Evolutionary conservation across 148 eudicot species (phyloP).

Genomic region (Spergularia marina): DNA sequence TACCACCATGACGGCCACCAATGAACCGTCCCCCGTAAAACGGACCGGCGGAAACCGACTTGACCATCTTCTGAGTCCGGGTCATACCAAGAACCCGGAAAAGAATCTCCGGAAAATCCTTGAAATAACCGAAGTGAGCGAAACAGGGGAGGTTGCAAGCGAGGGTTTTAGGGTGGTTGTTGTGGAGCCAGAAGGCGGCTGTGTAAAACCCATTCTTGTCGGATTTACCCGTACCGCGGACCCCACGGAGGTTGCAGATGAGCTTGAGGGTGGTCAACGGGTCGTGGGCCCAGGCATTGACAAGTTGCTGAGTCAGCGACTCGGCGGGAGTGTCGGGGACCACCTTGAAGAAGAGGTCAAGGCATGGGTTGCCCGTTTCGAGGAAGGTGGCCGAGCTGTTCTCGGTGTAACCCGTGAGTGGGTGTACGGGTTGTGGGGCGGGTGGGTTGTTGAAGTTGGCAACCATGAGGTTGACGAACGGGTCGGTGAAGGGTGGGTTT

Average conservation of each 20-base stretch:
- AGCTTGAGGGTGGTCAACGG: conserved; percentile 25
- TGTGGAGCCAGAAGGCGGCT: conserved; percentile 24
- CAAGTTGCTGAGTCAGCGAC: conserved; percentile 1
- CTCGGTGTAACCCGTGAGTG: conserved; percentile 11
- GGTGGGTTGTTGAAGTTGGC: conserved; percentile 15
- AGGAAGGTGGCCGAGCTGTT: conserved; percentile 21
- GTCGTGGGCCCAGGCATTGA: conserved; percentile 20
- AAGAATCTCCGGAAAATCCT: conserved; percentile 26
- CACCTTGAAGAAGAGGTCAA: conserved; percentile 25
- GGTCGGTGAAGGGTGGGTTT: neutral
- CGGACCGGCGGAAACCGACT: neutral
- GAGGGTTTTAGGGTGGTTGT: conserved; percentile 24
- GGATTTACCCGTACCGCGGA: conserved; percentile 23
- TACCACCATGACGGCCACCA: neutral
- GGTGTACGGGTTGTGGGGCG: neutral
- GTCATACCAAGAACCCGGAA: conserved; percentile 19
- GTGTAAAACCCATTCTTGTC: conserved; percentile 26
- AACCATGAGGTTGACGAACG: neutral
- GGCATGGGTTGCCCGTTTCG: conserved; percentile 24
- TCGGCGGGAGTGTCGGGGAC: conserved; percentile 20
- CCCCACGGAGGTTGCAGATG: conserved; percentile 28
- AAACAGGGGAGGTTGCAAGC: conserved; percentile 17
- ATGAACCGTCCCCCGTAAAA: neutral
- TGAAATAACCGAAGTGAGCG: conserved; percentile 22
- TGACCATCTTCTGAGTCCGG: conserved; percentile 2